These are phyloP conservation scores for Collybia sp. DNA, from an alignment of 768 basidiomycete species.

Conservation along the genomic window DNA sequence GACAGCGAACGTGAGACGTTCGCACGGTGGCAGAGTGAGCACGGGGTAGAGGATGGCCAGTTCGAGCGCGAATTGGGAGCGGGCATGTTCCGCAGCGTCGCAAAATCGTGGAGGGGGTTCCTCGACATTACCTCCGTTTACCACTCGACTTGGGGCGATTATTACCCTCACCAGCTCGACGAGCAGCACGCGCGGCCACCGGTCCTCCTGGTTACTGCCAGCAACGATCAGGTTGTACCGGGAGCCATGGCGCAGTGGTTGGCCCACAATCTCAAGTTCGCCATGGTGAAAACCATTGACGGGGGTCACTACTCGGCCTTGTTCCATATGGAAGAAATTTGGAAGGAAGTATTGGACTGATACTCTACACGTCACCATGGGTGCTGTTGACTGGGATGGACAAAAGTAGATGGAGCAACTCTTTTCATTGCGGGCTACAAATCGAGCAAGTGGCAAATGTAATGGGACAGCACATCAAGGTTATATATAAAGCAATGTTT, in stretches of 20 bases:
- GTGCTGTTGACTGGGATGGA: background rate
- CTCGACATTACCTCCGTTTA: slow-evolving; percentile 33
- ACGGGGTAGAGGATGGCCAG: slow-evolving; percentile 36
- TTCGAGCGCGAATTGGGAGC: slow-evolving; percentile 34
- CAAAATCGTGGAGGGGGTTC: slow-evolving; percentile 49
- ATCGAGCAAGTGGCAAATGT: slow-evolving; percentile 14
- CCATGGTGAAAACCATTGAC: slow-evolving; percentile 30
- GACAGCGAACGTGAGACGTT: slow-evolving; percentile 35
- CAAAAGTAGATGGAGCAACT: background rate
- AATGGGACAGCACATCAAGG: slow-evolving; percentile 9
- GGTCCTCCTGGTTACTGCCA: slow-evolving; percentile 40
- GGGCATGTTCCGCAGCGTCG: slow-evolving; percentile 42
- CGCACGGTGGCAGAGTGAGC: slow-evolving; percentile 34
- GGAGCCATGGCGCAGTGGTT: slow-evolving; percentile 43
- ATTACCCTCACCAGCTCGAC: slow-evolving; percentile 34
- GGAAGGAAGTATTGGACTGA: slow-evolving; percentile 28
- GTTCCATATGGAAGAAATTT: slow-evolving; percentile 41
- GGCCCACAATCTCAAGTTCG: slow-evolving; percentile 40
- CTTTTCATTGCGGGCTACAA: background rate
- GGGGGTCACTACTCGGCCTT: slow-evolving; percentile 48
- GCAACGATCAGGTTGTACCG: slow-evolving; percentile 37
- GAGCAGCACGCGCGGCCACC: slow-evolving; percentile 38
- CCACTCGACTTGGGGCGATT: slow-evolving; percentile 49
- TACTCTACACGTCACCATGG: background rate
- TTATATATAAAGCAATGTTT: slow-evolving; percentile 26